Percentiles rank a stretch among this genome's conserved stretches.
phyloP scores from a whole-genome alignment of 2,329 filamentous ascomycete genomes.

The Botrytis pseudocinerea region DNA sequence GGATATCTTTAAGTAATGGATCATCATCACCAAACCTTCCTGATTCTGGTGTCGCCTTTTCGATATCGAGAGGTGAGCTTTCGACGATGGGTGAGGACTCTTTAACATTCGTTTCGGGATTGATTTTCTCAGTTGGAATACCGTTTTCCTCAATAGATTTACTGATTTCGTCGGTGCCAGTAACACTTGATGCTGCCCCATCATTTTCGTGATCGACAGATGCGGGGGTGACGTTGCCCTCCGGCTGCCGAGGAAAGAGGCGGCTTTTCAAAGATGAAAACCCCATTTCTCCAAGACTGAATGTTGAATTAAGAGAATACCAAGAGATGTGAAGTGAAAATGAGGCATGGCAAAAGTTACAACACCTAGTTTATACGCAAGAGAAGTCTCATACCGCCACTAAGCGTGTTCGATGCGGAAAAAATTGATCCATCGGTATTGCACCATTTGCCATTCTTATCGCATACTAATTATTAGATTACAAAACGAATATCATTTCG shows the following conservation, averaged over 20 bases:
- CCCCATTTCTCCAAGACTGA: slow-evolving; percentile 2
- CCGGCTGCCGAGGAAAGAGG: slow-evolving; percentile 6
- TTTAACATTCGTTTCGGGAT: slow-evolving; percentile 8
- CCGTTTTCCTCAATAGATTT: slow-evolving; percentile 14
- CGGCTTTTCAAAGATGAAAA: slow-evolving; percentile 17
- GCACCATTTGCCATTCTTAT: slow-evolving; percentile 10
- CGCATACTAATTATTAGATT: not conserved
- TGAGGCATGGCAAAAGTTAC: slow-evolving; percentile 6
- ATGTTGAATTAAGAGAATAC: not conserved
- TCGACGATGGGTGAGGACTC: slow-evolving; percentile 36
- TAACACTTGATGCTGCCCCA: slow-evolving; percentile 10
- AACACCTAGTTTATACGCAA: not conserved
- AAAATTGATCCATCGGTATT: slow-evolving; percentile 9
- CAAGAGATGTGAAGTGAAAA: not conserved
- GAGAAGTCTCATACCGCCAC: not conserved
- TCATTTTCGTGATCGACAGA: not conserved
- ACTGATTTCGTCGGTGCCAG: slow-evolving; percentile 13
- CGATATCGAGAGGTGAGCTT: slow-evolving; percentile 42
- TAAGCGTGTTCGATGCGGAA: not conserved
- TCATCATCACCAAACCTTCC: slow-evolving; percentile 45
- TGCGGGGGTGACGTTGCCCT: not conserved
- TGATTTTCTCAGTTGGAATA: not conserved
- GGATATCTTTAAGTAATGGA: slow-evolving; percentile 54
- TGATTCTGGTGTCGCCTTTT: slow-evolving; percentile 6
- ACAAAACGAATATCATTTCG: slow-evolving; percentile 4